A percentile compares a stretch with the other conserved stretches of the same genome.
These are phyloP conservation scores for Asclepias syriaca DNA, from an alignment of 257 asterid genomes.

Conservation along the genomic window DNA sequence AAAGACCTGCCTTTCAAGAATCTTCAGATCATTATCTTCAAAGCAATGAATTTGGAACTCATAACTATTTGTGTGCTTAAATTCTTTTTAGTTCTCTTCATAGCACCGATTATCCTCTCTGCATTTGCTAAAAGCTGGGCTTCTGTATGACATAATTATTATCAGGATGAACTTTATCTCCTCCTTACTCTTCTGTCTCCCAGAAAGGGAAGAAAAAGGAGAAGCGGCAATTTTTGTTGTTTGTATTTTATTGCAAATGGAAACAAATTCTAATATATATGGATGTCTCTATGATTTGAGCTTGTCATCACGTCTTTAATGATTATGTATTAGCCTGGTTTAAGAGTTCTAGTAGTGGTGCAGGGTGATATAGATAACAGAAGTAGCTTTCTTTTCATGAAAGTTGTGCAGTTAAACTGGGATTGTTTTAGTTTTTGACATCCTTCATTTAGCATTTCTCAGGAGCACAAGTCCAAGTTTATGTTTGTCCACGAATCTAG, in stretches of 20 bases:
- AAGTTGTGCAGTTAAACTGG: not conserved
- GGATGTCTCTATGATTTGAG: too few species aligned
- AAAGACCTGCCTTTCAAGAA: not conserved
- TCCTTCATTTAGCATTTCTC: not conserved
- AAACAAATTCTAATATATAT: not conserved
- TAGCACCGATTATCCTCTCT: not conserved
- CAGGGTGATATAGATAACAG: too few species aligned
- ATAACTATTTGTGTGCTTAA: too few species aligned
- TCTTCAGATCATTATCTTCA: not conserved
- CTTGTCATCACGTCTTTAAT: not conserved
- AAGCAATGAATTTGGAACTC: not conserved
- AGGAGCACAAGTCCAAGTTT: not conserved
- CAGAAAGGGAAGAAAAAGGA: not conserved
- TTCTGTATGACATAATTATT: not conserved
- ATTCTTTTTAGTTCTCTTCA: too few species aligned
- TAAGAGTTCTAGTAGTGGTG: not conserved
- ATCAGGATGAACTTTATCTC: not conserved
- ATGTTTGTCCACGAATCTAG: not conserved
- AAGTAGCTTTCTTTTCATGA: not conserved
- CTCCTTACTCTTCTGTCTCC: not conserved
- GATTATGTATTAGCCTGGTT: too few species aligned
- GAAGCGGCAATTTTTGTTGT: not conserved
- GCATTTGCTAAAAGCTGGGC: not conserved
- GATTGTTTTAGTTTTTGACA: not conserved
- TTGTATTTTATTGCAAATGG: not conserved